Percentiles rank a stretch among this genome's conserved stretches.
Conservation (phyloP, 106 monocot species). For the Amphibolis antarctica region DNA sequence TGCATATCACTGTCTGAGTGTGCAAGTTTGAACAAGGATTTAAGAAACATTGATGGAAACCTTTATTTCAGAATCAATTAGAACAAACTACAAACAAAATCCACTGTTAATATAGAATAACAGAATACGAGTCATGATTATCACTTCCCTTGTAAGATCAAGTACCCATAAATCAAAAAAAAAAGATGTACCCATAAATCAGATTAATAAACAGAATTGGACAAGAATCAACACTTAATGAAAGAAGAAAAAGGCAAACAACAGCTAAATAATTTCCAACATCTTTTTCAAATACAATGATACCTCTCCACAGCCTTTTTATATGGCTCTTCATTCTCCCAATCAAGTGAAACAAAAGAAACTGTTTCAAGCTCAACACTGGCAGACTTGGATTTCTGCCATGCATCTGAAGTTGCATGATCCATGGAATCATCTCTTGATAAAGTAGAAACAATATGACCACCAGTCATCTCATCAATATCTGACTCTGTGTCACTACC, state of each 20-base stretch:
- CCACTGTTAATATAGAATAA: too few relatives aligned
- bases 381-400: conserved; percentile 25
- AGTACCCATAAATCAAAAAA: not conserved
- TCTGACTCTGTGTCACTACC: conserved; percentile 77
- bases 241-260: not conserved
- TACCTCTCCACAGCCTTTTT: conserved; percentile 81
- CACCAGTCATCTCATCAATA: conserved; percentile 32
- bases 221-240: not conserved
- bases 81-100: too few relatives aligned
- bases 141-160: too few relatives aligned
- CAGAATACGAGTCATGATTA: too few relatives aligned
- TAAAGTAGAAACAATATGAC: conserved; percentile 22
- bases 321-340: conserved; percentile 83
- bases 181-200: not conserved
- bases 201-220: not conserved
- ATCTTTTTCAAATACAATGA: not conserved
- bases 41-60: too few relatives aligned
- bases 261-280: not conserved
- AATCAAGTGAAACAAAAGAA: conserved; percentile 74
- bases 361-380: conserved; percentile 26
- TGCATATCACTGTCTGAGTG: too few relatives aligned
- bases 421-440: conserved; percentile 15
- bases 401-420: conserved; percentile 16
- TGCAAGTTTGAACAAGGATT: too few relatives aligned
- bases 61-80: too few relatives aligned